Percentiles rank a stretch among this genome's conserved stretches.
These are phyloP conservation scores for Gossypioides kirkii DNA, from an alignment of 345 rosid genomes.

Conservation along the genomic window DNA sequence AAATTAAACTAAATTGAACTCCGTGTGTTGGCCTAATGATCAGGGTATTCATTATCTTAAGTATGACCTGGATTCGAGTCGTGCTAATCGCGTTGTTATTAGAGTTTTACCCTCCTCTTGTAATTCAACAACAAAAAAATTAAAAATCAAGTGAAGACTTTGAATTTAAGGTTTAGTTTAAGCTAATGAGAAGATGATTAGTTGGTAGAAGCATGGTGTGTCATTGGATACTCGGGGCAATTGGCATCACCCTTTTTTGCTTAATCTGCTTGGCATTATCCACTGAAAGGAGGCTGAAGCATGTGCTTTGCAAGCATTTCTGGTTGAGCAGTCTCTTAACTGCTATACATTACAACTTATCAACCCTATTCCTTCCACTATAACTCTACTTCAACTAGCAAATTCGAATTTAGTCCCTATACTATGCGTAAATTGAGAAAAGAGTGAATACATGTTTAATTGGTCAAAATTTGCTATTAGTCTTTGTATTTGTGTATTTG, in stretches of 20 bases:
- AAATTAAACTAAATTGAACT: not conserved
- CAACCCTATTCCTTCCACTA: constrained; percentile 7
- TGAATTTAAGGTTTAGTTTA: not conserved
- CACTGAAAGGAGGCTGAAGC: constrained; percentile 6
- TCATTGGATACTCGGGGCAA: constrained; percentile 9
- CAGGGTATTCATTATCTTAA: too few species aligned
- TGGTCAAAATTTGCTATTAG: too few species aligned
- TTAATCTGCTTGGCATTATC: constrained; percentile 11
- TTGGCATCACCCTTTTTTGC: not conserved
- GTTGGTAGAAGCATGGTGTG: not conserved
- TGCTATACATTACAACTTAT: constrained; percentile 18
- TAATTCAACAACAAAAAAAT: not conserved
- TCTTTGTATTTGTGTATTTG: too few species aligned
- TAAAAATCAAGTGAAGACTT: not conserved
- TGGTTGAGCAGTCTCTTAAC: constrained; percentile 1
- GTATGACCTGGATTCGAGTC: too few species aligned
- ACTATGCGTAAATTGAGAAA: not conserved
- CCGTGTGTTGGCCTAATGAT: too few species aligned
- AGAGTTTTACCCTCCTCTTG: too few species aligned
- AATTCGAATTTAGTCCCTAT: not conserved
- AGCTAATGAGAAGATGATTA: not conserved
- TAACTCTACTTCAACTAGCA: not conserved
- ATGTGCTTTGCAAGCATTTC: constrained; percentile 17
- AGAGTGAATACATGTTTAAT: too few species aligned
- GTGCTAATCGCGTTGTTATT: too few species aligned